Evolutionary conservation across 2,329 filamentous ascomycete genomes (phyloP).

Genomic region (Blastomyces silverae): DNA sequence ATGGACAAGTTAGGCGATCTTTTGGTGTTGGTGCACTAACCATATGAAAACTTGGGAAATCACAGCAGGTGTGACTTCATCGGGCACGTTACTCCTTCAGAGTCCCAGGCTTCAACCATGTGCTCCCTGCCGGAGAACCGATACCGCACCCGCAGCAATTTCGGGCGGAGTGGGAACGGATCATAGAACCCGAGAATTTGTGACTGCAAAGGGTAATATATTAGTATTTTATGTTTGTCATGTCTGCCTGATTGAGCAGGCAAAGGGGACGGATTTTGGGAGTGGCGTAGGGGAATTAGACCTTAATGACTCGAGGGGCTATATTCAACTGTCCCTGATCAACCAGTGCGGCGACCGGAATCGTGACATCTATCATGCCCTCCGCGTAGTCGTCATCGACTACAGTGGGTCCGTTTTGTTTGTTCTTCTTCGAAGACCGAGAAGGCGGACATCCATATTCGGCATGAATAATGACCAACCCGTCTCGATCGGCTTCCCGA

Average conservation of each 20-base stretch:
- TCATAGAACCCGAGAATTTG: conserved; percentile 42
- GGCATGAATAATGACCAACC: conserved; percentile 37
- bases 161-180: conserved; percentile 38
- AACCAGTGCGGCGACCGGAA: conserved; percentile 42
- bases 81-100: conserved; percentile 35
- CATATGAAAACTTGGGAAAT: conserved; percentile 6
- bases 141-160: conserved; percentile 39
- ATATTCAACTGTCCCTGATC: conserved; percentile 39
- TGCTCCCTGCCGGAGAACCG: conserved; percentile 36
- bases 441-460: conserved; percentile 37
- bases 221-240: conserved; percentile 22
- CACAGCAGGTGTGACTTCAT: conserved; percentile 34
- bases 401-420: conserved; percentile 23
- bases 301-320: conserved; percentile 33
- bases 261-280: background rate
- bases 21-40: background rate
- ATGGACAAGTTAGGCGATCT: background rate
- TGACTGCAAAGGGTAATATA: conserved; percentile 27
- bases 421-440: conserved; percentile 19
- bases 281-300: conserved; percentile 18
- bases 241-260: background rate
- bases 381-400: conserved; percentile 19
- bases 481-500: conserved; percentile 31
- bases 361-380: conserved; percentile 35
- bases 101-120: conserved; percentile 34